A percentile compares a stretch with the other conserved stretches of the same genome.
These are phyloP conservation scores for Solanum chaucha DNA, from an alignment of 257 asterid genomes.

Conservation along the genomic window DNA sequence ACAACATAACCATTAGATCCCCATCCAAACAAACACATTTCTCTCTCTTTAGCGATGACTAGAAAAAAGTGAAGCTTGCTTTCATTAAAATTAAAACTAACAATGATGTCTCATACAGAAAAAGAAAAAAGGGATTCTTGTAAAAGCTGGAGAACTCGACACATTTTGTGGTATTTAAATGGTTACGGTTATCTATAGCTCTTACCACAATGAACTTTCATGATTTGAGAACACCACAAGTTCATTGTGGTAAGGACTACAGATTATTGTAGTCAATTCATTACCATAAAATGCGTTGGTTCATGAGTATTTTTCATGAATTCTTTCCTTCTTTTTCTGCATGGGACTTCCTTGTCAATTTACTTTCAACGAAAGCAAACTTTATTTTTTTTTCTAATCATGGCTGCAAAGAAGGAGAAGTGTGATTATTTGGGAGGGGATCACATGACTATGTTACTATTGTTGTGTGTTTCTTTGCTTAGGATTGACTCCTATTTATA, in stretches of 20 bases:
- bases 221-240: background rate
- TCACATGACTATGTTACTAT: background rate
- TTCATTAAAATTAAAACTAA: too few relatives aligned
- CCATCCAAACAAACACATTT: background rate
- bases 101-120: background rate
- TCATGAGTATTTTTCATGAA: background rate
- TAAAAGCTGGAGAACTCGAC: background rate
- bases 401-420: background rate
- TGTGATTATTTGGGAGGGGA: background rate
- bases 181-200: background rate
- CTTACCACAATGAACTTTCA: background rate
- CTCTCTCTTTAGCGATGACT: background rate
- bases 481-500: background rate
- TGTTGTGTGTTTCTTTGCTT: background rate
- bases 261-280: too few relatives aligned
- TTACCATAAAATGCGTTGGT: background rate
- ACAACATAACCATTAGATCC: background rate
- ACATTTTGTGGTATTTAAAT: too few relatives aligned
- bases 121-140: background rate
- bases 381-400: background rate
- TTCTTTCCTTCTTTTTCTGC: background rate
- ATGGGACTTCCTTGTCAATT: background rate
- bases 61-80: background rate
- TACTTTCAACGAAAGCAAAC: too few relatives aligned
- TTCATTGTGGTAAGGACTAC: background rate